Base-by-base conservation (phyloP, 371 early-diverging fungal genomes). In the Zychaea mexicana region DNA sequence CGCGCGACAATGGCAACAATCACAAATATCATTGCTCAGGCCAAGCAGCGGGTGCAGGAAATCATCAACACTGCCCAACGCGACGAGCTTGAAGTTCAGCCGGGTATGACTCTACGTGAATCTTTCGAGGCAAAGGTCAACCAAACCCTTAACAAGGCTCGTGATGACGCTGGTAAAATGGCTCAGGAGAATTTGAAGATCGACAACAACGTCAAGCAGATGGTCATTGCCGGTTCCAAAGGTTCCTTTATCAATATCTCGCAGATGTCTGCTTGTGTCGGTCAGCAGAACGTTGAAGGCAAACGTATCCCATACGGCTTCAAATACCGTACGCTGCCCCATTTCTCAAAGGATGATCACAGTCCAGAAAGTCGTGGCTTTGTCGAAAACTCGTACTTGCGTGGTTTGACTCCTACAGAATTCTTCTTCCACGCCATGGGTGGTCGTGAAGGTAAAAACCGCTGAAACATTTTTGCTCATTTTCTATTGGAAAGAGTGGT, bases 371-470 rank as follows among this genome's bases (percentile, higher is more conserved):
- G 92, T 75, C 88, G 96, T 59, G 99, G 99, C 24, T 99, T 99
- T 80, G 99, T 99, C 10, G 96, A 97, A 77, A 99, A 98, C 81
- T 96, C 96, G 30, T 99, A 99, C 77, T 77, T 99, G 62, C 85
- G 94, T 57, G 99, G 99, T n/a, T 71, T 99, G 68, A 96, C 95
- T 2, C 99, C 99, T 8, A 93, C 94, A 49, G 99, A 99, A 82
- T 99, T 98, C 84, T 99, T 96, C 81, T 99, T 99, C 91, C 99
- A 99, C 84, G 99, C 99, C 28, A 99, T 99, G 99, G 99, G 99
- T 83, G 99, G 99, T 73, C 93, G 99, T 84, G 99, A 99, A 88
- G 99, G 71, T 72, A 92, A 57, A 47, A 39, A 30, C n/a, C n/a
- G n/a, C n/a, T n/a, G n/a, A n/a, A n/a, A n/a, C n/a, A n/a, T n/a